phyloP scores from a whole-genome alignment of 495 filamentous ascomycete genomes.

The Parachaetomium inaequale region DNA sequence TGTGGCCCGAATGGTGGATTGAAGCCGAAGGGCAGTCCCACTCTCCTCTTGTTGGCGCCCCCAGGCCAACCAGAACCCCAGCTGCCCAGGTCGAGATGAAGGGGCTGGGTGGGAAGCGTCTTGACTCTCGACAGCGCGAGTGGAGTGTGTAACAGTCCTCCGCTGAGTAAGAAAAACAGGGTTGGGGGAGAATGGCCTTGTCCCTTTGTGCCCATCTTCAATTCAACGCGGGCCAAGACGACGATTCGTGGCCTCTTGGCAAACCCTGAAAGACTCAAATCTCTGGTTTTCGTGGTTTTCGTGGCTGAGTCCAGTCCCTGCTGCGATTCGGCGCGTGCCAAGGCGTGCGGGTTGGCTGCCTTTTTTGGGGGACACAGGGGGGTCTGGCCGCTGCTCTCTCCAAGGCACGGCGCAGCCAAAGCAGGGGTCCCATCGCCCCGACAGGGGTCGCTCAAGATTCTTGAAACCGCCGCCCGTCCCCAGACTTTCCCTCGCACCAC shows the following conservation, averaged over 20 bases:
- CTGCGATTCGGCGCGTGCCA: conserved; percentile 1
- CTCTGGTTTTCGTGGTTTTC: conserved; percentile 3
- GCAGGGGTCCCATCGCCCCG: conserved; percentile 21
- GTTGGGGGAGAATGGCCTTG: background rate
- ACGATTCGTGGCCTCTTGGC: conserved; percentile 11
- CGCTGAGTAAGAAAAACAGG: background rate
- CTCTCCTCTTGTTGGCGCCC: background rate
- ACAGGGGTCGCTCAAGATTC: conserved; percentile 28
- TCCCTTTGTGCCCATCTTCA: background rate
- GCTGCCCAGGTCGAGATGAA: conserved; percentile 8
- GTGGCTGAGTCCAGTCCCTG: conserved; percentile 6
- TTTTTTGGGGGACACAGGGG: background rate
- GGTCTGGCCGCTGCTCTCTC: background rate
- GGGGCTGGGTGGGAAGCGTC: background rate
- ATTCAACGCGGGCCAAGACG: background rate
- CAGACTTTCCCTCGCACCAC: conserved; percentile 22
- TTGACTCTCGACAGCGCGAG: background rate
- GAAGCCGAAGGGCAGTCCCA: background rate
- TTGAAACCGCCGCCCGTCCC: conserved; percentile 28
- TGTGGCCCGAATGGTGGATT: conserved; percentile 6
- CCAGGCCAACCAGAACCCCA: background rate
- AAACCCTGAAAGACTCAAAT: background rate
- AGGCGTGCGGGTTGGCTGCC: background rate
- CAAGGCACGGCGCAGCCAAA: conserved; percentile 9
- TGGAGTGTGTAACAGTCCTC: background rate